phyloP scores from a whole-genome alignment of 768 basidiomycete species.

The Podaxis rugospora region DNA sequence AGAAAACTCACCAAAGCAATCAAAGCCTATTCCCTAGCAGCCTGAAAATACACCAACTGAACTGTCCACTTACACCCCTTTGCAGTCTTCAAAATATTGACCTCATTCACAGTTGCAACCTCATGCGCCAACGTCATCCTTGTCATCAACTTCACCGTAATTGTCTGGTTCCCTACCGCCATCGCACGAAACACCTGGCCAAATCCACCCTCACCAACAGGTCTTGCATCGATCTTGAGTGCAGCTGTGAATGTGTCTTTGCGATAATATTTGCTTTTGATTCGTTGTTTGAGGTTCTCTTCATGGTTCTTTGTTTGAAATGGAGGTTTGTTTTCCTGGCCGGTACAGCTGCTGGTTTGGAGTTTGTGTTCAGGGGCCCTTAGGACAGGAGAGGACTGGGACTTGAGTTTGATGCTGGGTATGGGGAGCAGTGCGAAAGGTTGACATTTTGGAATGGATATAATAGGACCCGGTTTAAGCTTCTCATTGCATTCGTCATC shows the following conservation, averaged over 20 bases:
- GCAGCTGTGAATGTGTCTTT: constrained; percentile 6
- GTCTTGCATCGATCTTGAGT: constrained; percentile 1
- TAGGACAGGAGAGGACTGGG: background rate
- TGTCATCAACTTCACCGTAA: constrained; percentile 6
- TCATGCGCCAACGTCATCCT: constrained; percentile 5
- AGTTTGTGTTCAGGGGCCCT: background rate
- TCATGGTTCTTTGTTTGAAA: background rate
- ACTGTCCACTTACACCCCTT: constrained; percentile 1
- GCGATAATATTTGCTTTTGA: background rate
- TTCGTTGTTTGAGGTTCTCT: background rate
- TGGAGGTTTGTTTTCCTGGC: background rate
- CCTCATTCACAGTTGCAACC: constrained; percentile 7
- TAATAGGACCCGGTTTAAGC: background rate
- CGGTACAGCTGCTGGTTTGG: background rate
- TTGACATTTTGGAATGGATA: background rate
- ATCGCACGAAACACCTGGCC: constrained; percentile 8
- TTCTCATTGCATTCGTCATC: background rate
- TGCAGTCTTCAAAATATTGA: constrained; percentile 2
- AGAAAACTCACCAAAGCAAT: constrained; percentile 1
- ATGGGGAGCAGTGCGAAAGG: background rate
- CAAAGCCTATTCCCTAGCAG: constrained; percentile 1
- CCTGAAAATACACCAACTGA: constrained; percentile 2
- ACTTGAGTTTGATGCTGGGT: background rate
- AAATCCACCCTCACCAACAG: constrained; percentile 9
- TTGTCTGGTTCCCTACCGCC: background rate